These are phyloP conservation scores for Nigrograna mackinnonii DNA, from an alignment of 2,329 filamentous ascomycete species.

Conservation along the genomic window DNA sequence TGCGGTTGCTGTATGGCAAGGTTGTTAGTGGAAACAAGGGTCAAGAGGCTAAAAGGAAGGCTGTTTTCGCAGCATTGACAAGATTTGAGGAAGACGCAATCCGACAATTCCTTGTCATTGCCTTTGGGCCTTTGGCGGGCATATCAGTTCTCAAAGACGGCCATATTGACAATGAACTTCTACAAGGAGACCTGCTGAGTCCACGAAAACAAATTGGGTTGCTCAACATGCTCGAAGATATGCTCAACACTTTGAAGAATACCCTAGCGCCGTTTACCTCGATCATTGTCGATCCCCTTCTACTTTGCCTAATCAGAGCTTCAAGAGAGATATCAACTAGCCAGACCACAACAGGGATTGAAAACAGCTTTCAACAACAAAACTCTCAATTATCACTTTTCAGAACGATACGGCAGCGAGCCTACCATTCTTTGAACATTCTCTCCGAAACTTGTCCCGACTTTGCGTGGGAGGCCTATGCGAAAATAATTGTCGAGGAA, in stretches of 20 bases:
- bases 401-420: slow-evolving; percentile 68
- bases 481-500: slow-evolving; percentile 71
- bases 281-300: slow-evolving; percentile 72
- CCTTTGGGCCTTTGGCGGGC: slow-evolving; percentile 70
- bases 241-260: slow-evolving; percentile 81
- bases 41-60: slow-evolving; percentile 75
- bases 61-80: slow-evolving; percentile 76
- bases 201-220: slow-evolving; percentile 86
- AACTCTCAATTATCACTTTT: slow-evolving; percentile 60
- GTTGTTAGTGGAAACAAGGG: slow-evolving; percentile 84
- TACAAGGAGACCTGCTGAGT: slow-evolving; percentile 59
- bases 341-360: slow-evolving; percentile 39
- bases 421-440: slow-evolving; percentile 80
- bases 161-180: slow-evolving; percentile 49
- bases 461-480: slow-evolving; percentile 74
- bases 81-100: slow-evolving; percentile 76
- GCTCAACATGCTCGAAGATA: slow-evolving; percentile 85
- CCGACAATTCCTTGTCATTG: slow-evolving; percentile 80
- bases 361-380: slow-evolving; percentile 22
- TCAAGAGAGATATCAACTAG: slow-evolving; percentile 46
- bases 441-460: slow-evolving; percentile 74
- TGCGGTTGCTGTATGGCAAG: slow-evolving; percentile 86
- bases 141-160: slow-evolving; percentile 61
- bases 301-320: slow-evolving; percentile 79
- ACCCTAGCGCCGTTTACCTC: slow-evolving; percentile 70